phyloP scores from a whole-genome alignment of 371 early-diverging fungal species.

The Mortierella sp. region DNA sequence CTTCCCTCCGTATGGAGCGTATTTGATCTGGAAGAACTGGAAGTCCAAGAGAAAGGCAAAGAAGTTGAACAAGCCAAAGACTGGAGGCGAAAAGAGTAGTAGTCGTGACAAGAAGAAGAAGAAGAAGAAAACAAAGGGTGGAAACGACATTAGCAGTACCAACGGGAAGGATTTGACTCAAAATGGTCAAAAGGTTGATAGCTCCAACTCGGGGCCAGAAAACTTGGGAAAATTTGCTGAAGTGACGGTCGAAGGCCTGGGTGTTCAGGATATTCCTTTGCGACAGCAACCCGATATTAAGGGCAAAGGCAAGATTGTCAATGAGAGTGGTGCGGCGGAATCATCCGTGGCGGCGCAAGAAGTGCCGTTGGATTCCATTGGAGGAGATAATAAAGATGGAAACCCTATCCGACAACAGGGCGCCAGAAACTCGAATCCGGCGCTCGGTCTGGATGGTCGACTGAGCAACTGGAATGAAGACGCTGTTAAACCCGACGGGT shows the following conservation, averaged over 20 bases:
- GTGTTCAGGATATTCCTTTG: conserved; percentile 2
- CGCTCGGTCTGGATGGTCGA: conserved; percentile 50
- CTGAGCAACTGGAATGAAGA: conserved; percentile 53
- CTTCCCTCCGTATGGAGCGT: conserved; percentile 51
- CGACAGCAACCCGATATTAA: conserved; percentile 9
- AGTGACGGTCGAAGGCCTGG: conserved; percentile 16
- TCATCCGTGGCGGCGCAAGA: neutral
- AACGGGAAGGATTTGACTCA: neutral
- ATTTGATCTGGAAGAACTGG: conserved; percentile 33
- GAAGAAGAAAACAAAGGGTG: conserved; percentile 3
- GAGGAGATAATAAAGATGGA: neutral
- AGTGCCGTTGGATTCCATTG: neutral
- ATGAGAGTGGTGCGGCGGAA: neutral
- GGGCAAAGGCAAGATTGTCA: conserved; percentile 29
- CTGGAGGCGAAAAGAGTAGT: conserved; percentile 7
- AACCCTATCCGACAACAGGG: neutral
- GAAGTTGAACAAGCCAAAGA: conserved; percentile 10
- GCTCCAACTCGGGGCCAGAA: neutral
- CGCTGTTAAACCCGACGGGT: conserved; percentile 42
- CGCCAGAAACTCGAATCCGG: conserved; percentile 22
- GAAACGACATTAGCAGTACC: neutral
- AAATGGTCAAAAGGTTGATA: neutral
- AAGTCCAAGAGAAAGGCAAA: conserved; percentile 30
- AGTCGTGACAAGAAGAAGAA: conserved; percentile 3
- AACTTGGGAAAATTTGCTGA: conserved; percentile 12